These are phyloP conservation scores for Microdochium nivale DNA, from an alignment of 2,329 filamentous ascomycete genomes.

Conservation along the genomic window DNA sequence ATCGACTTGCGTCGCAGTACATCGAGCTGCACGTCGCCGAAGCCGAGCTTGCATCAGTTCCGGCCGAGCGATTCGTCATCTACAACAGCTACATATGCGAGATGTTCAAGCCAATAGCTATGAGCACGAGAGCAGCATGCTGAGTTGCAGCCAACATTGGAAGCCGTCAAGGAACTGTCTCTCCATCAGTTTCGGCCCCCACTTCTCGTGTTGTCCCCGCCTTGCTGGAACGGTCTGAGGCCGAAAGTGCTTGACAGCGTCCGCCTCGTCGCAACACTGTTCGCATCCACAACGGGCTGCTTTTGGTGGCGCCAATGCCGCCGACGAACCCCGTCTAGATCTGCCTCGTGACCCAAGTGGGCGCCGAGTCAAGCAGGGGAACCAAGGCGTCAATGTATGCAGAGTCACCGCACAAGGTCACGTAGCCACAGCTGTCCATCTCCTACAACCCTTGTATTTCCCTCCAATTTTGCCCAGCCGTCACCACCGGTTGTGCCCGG, in stretches of 20 bases:
- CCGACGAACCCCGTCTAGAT: neutral
- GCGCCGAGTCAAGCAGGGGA: neutral
- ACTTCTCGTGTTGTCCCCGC: constrained; percentile 8
- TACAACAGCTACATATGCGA: neutral
- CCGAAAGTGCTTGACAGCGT: neutral
- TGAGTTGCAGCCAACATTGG: no score
- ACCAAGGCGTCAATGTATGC: neutral
- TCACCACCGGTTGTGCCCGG: neutral
- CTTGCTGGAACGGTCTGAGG: constrained; percentile 1
- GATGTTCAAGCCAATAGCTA: neutral
- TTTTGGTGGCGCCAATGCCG: neutral
- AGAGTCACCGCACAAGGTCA: neutral
- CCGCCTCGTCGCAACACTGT: neutral
- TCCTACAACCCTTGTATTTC: neutral
- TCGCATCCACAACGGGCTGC: neutral
- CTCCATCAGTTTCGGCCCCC: constrained; percentile 4
- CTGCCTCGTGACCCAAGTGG: neutral
- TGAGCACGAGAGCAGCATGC: neutral
- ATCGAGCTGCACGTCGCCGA: neutral
- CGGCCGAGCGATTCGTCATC: no score
- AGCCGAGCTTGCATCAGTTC: no score
- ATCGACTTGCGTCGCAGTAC: constrained; percentile 5
- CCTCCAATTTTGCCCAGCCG: neutral
- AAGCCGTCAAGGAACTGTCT: neutral
- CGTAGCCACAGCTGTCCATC: neutral